These are phyloP conservation scores for Trametes versicolor DNA, from an alignment of 1,284 basidiomycete genomes.

Conservation along the genomic window DNA sequence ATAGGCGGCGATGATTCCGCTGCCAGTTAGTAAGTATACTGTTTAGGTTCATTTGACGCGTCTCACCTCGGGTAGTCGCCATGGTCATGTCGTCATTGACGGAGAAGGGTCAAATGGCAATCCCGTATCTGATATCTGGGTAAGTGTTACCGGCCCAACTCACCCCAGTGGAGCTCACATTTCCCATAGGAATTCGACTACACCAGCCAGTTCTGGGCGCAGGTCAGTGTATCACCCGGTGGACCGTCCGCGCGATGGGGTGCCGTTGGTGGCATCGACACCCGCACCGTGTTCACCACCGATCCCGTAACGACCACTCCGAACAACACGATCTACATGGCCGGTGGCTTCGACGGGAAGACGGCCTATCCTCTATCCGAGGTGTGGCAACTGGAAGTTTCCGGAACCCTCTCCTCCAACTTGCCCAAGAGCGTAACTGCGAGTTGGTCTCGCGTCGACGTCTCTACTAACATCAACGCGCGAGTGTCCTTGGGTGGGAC, in stretches of 20 bases:
- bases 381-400: slow-evolving; percentile 72
- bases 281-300: slow-evolving; percentile 52
- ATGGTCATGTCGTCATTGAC: slow-evolving; percentile 75
- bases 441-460: slow-evolving; percentile 63
- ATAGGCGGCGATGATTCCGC: slow-evolving; percentile 74
- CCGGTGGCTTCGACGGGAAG: slow-evolving; percentile 68
- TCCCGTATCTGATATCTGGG: slow-evolving; percentile 77
- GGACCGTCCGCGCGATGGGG: slow-evolving; percentile 70
- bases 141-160: slow-evolving; percentile 45
- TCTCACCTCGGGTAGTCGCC: slow-evolving; percentile 57
- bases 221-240: slow-evolving; percentile 60
- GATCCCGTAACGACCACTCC: slow-evolving; percentile 57
- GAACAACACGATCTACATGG: slow-evolving; percentile 75
- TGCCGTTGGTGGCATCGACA: slow-evolving; percentile 76
- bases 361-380: slow-evolving; percentile 62
- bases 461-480: slow-evolving; percentile 50
- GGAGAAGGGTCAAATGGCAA: slow-evolving; percentile 62
- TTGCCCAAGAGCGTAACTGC: slow-evolving; percentile 58
- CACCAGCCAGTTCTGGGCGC: slow-evolving; percentile 75
- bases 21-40: slow-evolving; percentile 71
- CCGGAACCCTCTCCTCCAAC: slow-evolving; percentile 77
- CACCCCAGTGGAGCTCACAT: slow-evolving; percentile 16
- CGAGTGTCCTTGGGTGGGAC: slow-evolving; percentile 66
- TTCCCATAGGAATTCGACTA: slow-evolving; percentile 74
- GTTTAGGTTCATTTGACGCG: slow-evolving; percentile 43